Base-by-base conservation (phyloP, 2,329 filamentous ascomycete species). In the Fusarium tricinctum region DNA sequence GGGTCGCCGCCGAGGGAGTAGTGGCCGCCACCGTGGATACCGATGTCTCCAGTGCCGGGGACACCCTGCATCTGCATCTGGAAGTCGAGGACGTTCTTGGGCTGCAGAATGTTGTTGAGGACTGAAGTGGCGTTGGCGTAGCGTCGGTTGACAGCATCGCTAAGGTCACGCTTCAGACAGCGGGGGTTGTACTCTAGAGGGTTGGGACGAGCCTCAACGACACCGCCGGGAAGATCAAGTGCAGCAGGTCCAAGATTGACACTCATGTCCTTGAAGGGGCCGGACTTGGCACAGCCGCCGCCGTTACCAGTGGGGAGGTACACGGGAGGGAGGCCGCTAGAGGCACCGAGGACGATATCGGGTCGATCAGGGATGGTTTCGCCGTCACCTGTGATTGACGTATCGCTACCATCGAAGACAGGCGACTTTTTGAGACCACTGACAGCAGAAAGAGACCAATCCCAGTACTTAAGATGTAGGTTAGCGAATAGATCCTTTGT, bases 231-330 rank as follows among this genome's bases (percentile, higher is more conserved):
- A 3, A 74, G 53, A 12, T 75, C 71, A 7, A 75, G 75, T 6
- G 75, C 72, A 8, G 77, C 75, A 15, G 81, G 81, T 1, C 81
- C 81, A 3, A 83, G 72, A 55, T 80, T 82, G 53, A 83, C 77
- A 1, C 61, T 75, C 72, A 81, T 77, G 65, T 81, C 75, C 28
- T 73, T 74, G n/a, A 88, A 81, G 3, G 86, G 86, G 0, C 86
- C 86, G 0, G 77, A 79, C 15, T 74, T 78, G 4, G 89, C 78
- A 71, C 86, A 88, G 23, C 86, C 87, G 39, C 87, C 86, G 6
- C 88, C 87, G 4, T 77, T 78, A 8, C 85, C 86, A 1, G 84
- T 78, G 1, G 83, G 81, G 12, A 84, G 68, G 28, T 63, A 61
- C 22, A 75, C 33, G 1, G 71, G 55, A n/a, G 69, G 71, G 10